Evolutionary conservation across 345 rosid species (phyloP), one percentile per base, ranked within the genome.

Genomic region (Citrus hindsii): DNA sequence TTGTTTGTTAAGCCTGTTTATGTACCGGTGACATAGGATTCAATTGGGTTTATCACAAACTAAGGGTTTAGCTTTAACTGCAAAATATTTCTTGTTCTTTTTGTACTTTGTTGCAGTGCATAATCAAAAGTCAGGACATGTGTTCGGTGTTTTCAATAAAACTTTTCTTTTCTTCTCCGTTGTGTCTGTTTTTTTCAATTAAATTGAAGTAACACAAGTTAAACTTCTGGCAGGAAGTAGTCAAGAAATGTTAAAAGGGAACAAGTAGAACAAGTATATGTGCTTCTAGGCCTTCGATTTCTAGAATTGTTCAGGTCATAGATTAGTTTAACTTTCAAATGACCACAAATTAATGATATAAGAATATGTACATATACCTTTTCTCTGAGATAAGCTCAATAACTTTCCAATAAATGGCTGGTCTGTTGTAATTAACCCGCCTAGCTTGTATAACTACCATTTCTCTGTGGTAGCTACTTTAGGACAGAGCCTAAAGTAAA

Each of bases 341-440:
- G 22, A 65, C 10, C 24, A 35, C 22, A 14, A 33, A 66, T 37
- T 32, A 21, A 21, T 8, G 48, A 22, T 21, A 22, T 4, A 3
- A 0, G 27, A 33, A 59, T 18, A 33, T 63, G 2, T 35, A 30
- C 37, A 5, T 2, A 35, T 38, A 35, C 24, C 48, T 35, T 35
- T 35, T 59, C 24, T 59, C 69, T 66, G 46, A 33, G 69, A 46
- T 3, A 62, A 66, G 19, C 4, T 16, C 62, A 55, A 30, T 64
- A 67, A 14, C 40, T 64, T 69, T 72, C 77, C 46, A 7, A 56
- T 67, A 76, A 76, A 37, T 68, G 3, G 66, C 67, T 66, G 67
- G 27, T 67, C 16, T 16, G 53, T 51, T 67, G 28, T 76, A 67
- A 7, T 9, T 64, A 51, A 28, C 30, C 25, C 75, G 25, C 62